These are phyloP conservation scores for Neofusicoccum parvum DNA, from an alignment of 2,329 filamentous ascomycete genomes.

Conservation along the genomic window DNA sequence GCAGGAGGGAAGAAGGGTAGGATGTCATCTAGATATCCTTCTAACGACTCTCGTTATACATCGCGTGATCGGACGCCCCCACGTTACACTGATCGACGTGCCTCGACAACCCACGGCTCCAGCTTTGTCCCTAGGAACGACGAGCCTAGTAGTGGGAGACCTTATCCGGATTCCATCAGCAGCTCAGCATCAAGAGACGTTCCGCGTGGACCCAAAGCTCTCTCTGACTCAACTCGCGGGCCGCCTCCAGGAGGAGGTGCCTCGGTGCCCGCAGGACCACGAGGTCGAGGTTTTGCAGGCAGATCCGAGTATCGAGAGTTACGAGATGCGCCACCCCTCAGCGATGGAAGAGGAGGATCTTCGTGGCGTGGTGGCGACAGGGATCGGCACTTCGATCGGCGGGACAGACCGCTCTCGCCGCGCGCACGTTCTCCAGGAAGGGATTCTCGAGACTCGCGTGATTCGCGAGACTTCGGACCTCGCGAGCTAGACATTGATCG, in stretches of 20 bases:
- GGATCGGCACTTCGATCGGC: constrained; percentile 54
- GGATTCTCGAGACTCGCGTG: constrained; percentile 62
- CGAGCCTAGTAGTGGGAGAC: constrained; percentile 30
- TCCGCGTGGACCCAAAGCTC: constrained; percentile 78
- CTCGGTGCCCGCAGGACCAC: constrained; percentile 49
- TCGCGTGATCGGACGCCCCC: constrained; percentile 47
- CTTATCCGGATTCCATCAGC: constrained; percentile 31
- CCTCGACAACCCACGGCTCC: constrained; percentile 63
- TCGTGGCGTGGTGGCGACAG: constrained; percentile 54
- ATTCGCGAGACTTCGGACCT: constrained; percentile 61
- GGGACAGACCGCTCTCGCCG: constrained; percentile 63
- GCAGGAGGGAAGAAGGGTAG: constrained; percentile 27
- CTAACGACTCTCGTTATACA: constrained; percentile 29
- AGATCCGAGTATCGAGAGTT: constrained; percentile 57
- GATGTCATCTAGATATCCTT: constrained; percentile 28
- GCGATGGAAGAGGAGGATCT: constrained; percentile 63
- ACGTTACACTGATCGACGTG: constrained; percentile 71
- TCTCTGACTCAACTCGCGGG: constrained; percentile 63
- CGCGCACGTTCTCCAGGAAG: constrained; percentile 66
- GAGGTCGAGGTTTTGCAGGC: constrained; percentile 66
- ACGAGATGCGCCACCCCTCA: constrained; percentile 59
- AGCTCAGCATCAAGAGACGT: constrained; percentile 57
- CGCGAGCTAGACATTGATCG: constrained; percentile 68
- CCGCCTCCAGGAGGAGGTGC: constrained; percentile 35
- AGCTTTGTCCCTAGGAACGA: constrained; percentile 55